Percentiles rank a stretch among this genome's conserved stretches.
These are phyloP conservation scores for Chimonanthus praecox DNA, from an alignment of 164 flowering plant species.

Conservation along the genomic window DNA sequence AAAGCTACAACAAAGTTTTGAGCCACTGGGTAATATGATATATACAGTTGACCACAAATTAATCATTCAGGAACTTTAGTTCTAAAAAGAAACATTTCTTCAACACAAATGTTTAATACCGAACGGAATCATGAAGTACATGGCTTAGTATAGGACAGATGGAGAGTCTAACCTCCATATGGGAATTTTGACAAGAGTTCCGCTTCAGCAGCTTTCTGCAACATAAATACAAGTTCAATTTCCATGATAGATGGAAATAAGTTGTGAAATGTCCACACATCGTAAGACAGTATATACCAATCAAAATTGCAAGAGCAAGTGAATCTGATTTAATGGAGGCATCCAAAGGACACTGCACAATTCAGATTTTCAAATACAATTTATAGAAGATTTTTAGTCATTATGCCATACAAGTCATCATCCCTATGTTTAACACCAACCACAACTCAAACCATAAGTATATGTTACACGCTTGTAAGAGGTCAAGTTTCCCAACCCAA, in stretches of 20 bases:
- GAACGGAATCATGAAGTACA: background rate
- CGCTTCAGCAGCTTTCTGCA: constrained; percentile 91
- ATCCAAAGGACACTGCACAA: too few relatives aligned
- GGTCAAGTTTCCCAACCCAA: too few relatives aligned
- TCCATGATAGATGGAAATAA: background rate
- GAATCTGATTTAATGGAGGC: too few relatives aligned
- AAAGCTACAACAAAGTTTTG: background rate
- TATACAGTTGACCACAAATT: background rate
- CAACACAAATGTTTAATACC: background rate
- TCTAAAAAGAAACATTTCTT: background rate
- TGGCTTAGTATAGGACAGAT: background rate
- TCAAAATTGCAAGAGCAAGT: too few relatives aligned
- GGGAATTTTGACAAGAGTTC: constrained; percentile 79
- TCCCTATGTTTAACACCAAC: too few relatives aligned
- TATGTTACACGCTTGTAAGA: too few relatives aligned
- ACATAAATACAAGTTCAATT: background rate
- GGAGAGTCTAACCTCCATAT: constrained; percentile 60
- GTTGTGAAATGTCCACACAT: background rate
- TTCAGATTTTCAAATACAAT: too few relatives aligned
- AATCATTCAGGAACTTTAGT: too few relatives aligned
- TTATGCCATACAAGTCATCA: too few relatives aligned
- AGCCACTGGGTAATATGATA: background rate
- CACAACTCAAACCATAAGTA: too few relatives aligned
- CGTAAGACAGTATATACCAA: background rate
- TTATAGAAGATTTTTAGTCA: too few relatives aligned